Base-by-base conservation (phyloP, 345 rosid genomes). In the Arabidopsis thaliana region DNA sequence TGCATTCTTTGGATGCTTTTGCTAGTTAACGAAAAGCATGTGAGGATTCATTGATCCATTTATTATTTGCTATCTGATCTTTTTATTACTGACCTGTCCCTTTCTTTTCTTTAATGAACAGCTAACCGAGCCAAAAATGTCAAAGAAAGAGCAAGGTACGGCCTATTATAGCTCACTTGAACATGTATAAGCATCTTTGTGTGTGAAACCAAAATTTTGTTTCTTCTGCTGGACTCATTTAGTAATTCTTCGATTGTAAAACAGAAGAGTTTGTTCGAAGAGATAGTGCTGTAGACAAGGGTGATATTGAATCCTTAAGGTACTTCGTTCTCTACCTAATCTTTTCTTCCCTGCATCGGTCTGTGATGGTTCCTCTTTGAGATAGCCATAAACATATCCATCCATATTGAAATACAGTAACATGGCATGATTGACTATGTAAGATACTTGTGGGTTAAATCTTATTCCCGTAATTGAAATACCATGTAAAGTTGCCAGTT, bases 111-210 rank as follows among this genome's bases (percentile, higher is more conserved):
- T 23, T 71, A 37, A 24, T 52, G 25, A 34, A 80, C 93, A 89
- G 97, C 68, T 87, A 67, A 80, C 83, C 48, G 93, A 90, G 83
- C 87, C 80, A 46, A 92, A 87, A 73, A 67, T 92, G 74, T 75
- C 91, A 20, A 83, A 53, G 48, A 85, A 81, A 84, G 93, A 89
- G 68, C 89, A 86, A 84, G 97, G 97, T 91, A 87, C 69, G 7
- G 6, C 58, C 22, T 60, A 51, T 71, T 71, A 38, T 63, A 37
- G 34, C 40, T 36, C 71, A 9, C 48, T 10, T 79, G 41, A 41
- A 41, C 33, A 55, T 28, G 4, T 36, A 32, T 53, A 6, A 50
- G 11, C 32, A 61, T 36, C 42, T 48, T 9, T 50, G 11, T 57
- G 55, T n/a, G 46, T 30, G 22, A 38, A 5, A 11, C 10, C 33